phyloP scores from a whole-genome alignment of 345 rosid genomes.

The Laguncularia racemosa region DNA sequence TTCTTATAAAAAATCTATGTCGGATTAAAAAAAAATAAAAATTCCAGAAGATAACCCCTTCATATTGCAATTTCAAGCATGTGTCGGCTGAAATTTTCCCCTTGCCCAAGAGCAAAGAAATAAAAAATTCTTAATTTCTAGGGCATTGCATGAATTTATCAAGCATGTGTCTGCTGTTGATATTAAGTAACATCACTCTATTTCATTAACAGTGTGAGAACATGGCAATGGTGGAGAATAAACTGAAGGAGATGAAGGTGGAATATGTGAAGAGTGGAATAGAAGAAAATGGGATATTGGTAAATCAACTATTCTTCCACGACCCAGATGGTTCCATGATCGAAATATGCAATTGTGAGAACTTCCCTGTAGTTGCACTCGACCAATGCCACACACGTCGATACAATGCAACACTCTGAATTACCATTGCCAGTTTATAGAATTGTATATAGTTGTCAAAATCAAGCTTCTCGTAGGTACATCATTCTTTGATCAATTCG shows the following conservation, averaged over 20 bases:
- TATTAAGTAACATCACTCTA: not conserved
- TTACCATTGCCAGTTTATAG: too few relatives aligned
- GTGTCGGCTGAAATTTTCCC: too few relatives aligned
- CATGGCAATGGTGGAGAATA: conserved; percentile 42
- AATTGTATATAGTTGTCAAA: too few relatives aligned
- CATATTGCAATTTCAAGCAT: too few relatives aligned
- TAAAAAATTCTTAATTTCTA: too few relatives aligned
- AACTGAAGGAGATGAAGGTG: conserved; percentile 38
- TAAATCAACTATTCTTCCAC: conserved; percentile 56
- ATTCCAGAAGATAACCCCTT: too few relatives aligned
- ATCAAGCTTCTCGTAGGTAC: too few relatives aligned
- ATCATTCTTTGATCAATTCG: too few relatives aligned
- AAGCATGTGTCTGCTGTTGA: not conserved
- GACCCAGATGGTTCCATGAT: conserved; percentile 62
- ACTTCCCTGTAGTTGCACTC: conserved; percentile 35
- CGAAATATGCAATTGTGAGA: conserved; percentile 55
- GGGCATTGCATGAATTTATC: too few relatives aligned
- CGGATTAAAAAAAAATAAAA: too few relatives aligned
- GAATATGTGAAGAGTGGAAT: conserved; percentile 29
- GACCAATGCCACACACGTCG: conserved; percentile 21
- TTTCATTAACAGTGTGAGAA: conserved; percentile 34
- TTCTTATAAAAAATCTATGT: too few relatives aligned
- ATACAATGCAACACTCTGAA: conserved; percentile 9
- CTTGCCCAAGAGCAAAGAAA: too few relatives aligned
- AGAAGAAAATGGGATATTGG: conserved; percentile 35